Conservation (phyloP, 2,329 filamentous ascomycete species). For the Botrytis pseudocinerea region DNA sequence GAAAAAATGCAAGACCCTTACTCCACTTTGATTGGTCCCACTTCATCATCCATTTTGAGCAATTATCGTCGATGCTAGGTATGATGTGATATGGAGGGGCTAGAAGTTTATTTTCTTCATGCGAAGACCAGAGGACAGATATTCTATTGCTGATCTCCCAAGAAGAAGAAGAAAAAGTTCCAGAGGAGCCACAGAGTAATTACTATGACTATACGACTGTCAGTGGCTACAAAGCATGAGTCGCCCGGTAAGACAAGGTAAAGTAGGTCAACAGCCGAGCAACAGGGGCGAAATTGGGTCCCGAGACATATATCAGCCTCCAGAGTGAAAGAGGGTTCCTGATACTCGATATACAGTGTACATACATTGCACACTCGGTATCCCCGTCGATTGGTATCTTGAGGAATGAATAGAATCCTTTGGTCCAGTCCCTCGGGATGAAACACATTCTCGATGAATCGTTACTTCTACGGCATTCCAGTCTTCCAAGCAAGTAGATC, state of each 20-base stretch:
- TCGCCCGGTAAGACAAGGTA: not conserved
- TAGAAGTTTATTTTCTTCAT: not conserved
- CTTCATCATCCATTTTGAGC: constrained; percentile 1
- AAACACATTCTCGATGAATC: not conserved
- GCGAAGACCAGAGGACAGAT: not conserved
- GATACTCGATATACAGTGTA: not conserved
- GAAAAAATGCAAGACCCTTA: constrained; percentile 2
- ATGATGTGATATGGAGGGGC: constrained; percentile 5
- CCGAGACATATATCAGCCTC: constrained; percentile 1
- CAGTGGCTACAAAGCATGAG: not conserved
- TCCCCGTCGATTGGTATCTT: not conserved
- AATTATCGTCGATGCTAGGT: not conserved
- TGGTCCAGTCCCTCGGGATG: not conserved
- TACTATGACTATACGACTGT: not conserved
- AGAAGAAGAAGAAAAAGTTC: not conserved
- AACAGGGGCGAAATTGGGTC: not conserved
- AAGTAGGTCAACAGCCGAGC: not conserved
- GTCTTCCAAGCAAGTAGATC: too few species aligned
- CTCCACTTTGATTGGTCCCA: constrained; percentile 2
- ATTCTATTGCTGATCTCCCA: not conserved
- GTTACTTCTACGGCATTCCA: not conserved
- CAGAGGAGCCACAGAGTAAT: not conserved
- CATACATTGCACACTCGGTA: not conserved
- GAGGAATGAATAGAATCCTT: not conserved
- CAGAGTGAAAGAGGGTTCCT: not conserved